Base-by-base conservation (phyloP, 176 grass and related monocot species). In the Dactylis glomerata region DNA sequence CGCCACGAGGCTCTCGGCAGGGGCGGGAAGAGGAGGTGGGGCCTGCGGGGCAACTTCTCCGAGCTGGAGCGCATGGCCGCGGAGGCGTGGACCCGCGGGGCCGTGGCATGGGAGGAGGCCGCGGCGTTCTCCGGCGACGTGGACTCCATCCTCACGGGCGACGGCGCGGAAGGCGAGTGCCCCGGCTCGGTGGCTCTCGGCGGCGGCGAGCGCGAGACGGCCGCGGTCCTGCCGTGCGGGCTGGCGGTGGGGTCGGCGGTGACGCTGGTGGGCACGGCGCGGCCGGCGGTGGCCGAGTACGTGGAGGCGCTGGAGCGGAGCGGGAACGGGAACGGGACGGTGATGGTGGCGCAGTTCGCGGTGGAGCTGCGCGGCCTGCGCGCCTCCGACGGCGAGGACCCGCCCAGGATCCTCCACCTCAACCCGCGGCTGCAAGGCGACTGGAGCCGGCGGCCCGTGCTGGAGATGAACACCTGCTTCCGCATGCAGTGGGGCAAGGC, bases 391-490 rank as follows among this genome's bases (percentile, higher is more conserved):
- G 89, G 78, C 28, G 93, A 98, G 83, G 96, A 98, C 19, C 93
- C 96, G 62, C 96, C 96, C 14, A 92, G 94, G 90, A 94, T 98
- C 82, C 83, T 98, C 34, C 96, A 98, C 73, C 80, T 98, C 65
- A 98, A 98, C 81, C 96, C 93, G 12, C 88, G 96, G 36, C 54
- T 96, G 45, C 89, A 79, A 12, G 93, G 96, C 6, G 96, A 98
- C 79, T 98, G 93, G 96, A 96, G 96, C 27, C 40, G 86, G 8
- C 88, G 82, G 4, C 93, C 93, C 12, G 85, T 98, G 74, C 69
- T 98, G 17, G 96, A 98, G 81, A 92, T 93, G 49, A 98, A 98
- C 81, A 98, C 91, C 19, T 95, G 93, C 87, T 96, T 94, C 73
- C 79, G 89, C 9, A 98, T 96, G 93, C 94, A 94, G 52, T 98